phyloP scores from a whole-genome alignment of 2,329 filamentous ascomycete genomes.

The Esteya vermicola region DNA sequence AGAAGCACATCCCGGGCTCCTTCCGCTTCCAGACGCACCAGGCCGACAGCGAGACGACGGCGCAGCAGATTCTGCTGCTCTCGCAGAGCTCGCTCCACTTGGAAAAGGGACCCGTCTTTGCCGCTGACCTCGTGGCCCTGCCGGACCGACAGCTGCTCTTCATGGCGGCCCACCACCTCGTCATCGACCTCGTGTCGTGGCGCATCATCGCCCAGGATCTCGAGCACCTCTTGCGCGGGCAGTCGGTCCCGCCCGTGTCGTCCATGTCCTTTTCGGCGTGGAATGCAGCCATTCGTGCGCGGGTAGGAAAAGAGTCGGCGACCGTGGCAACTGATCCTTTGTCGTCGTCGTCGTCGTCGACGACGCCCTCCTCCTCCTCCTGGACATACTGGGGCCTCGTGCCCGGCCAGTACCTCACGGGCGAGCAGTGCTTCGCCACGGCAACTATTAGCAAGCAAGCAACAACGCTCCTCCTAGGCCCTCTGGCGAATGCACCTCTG shows the following conservation, averaged over 20 bases:
- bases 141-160: slow-evolving; percentile 31
- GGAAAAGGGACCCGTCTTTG: slow-evolving; percentile 35
- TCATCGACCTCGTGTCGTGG: slow-evolving; percentile 37
- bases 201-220: slow-evolving; percentile 33
- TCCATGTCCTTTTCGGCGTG: not conserved
- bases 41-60: slow-evolving; percentile 23
- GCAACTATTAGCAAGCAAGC: slow-evolving; percentile 9
- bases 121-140: slow-evolving; percentile 31
- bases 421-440: not conserved
- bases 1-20: slow-evolving; percentile 23
- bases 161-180: slow-evolving; percentile 35
- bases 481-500: slow-evolving; percentile 30
- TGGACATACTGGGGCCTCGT: no score
- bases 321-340: no score
- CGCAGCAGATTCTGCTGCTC: slow-evolving; percentile 26
- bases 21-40: slow-evolving; percentile 26
- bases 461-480: slow-evolving; percentile 25
- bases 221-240: slow-evolving; percentile 27
- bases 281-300: no score
- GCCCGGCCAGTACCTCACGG: slow-evolving; percentile 10
- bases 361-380: no score
- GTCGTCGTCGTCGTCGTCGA: no score
- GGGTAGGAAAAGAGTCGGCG: no score
- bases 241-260: not conserved
- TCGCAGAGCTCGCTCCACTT: slow-evolving; percentile 24